phyloP scores from a whole-genome alignment of 2,329 filamentous ascomycete genomes.

The Phaeosphaeriaceae sp. region DNA sequence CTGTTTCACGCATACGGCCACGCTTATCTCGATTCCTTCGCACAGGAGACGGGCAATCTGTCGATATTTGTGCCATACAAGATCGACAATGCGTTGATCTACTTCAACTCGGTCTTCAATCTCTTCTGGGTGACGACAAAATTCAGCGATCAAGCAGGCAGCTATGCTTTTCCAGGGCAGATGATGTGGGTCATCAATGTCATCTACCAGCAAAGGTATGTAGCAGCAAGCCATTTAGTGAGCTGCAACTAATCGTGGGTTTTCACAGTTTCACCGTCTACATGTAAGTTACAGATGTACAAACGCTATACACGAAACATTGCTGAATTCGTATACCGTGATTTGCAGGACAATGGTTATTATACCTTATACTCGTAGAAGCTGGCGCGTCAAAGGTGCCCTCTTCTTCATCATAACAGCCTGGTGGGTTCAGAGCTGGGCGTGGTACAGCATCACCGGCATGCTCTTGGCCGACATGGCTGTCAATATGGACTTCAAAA shows the following conservation, averaged over 20 bases:
- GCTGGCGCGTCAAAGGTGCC: slow-evolving; percentile 47
- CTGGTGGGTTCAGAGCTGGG: slow-evolving; percentile 54
- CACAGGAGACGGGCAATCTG: slow-evolving; percentile 39
- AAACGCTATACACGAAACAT: no score
- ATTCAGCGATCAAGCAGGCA: slow-evolving; percentile 47
- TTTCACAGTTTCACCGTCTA: slow-evolving; percentile 44
- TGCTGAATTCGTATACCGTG: no score
- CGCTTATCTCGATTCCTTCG: slow-evolving; percentile 42
- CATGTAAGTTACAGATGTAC: no score
- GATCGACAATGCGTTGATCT: slow-evolving; percentile 45
- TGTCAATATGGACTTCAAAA: slow-evolving; percentile 47
- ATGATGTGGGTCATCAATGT: slow-evolving; percentile 52
- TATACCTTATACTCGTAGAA: slow-evolving; percentile 48
- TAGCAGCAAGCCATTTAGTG: neutral
- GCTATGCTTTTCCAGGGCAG: slow-evolving; percentile 49
- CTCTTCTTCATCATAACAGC: slow-evolving; percentile 49
- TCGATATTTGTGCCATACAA: slow-evolving; percentile 37
- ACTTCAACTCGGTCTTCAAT: slow-evolving; percentile 53
- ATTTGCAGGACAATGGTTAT: slow-evolving; percentile 54
- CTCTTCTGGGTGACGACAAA: slow-evolving; percentile 51
- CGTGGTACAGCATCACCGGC: slow-evolving; percentile 51
- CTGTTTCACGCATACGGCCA: slow-evolving; percentile 31
- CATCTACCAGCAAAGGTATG: slow-evolving; percentile 49
- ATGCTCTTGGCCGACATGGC: slow-evolving; percentile 55
- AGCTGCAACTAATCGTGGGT: neutral